Base-by-base conservation (phyloP, 768 basidiomycete species). In the Hericium coralloides region DNA sequence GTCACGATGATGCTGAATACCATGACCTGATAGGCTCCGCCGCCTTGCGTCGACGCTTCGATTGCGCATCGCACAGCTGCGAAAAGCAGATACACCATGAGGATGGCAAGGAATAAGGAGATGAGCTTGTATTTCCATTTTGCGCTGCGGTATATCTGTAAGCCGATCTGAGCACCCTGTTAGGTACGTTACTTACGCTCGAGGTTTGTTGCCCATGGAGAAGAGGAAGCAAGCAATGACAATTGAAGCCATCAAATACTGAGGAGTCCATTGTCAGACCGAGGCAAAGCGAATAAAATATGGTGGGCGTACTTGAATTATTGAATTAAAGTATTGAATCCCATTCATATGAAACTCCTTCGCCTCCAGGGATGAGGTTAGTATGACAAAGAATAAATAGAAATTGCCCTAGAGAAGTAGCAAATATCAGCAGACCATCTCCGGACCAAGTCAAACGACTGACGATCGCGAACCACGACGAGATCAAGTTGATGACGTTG, bases 171-270 rank as follows among this genome's bases (percentile, higher is more conserved):
- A 38, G 18, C 2, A 47, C n/a, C n/a, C n/a, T n/a, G n/a, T n/a
- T n/a, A n/a, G n/a, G n/a, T n/a, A n/a, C n/a, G n/a, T n/a, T n/a
- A 58, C 76, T 62, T 61, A 93, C 91, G 89, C 84, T 72, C 82
- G 79, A 4, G 94, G 94, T 67, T 89, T 87, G 70, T 97, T 97
- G 17, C 95, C 95, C 93, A 98, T 95, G 0, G 92, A 89, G 68
- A 97, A 89, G 1, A 97, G 74, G 77, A 98, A 97, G 63, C 85
- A 88, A 8, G 89, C 86, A n/a, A 94, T 79, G 26, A 98, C 79
- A 43, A 91, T 79, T 3, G 89, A 89, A 4, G 86, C 84, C 78
- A 97, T 85, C 37, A 85, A 71, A 67, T 91, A 95, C 85, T 94
- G 64, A 3, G 43, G 26, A 20, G 26, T 38, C 17, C 49, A 45